Percentiles rank a stretch among this genome's conserved stretches.
These are phyloP conservation scores for Aureobasidium sp. DNA, from an alignment of 2,329 filamentous ascomycete species.

Conservation along the genomic window DNA sequence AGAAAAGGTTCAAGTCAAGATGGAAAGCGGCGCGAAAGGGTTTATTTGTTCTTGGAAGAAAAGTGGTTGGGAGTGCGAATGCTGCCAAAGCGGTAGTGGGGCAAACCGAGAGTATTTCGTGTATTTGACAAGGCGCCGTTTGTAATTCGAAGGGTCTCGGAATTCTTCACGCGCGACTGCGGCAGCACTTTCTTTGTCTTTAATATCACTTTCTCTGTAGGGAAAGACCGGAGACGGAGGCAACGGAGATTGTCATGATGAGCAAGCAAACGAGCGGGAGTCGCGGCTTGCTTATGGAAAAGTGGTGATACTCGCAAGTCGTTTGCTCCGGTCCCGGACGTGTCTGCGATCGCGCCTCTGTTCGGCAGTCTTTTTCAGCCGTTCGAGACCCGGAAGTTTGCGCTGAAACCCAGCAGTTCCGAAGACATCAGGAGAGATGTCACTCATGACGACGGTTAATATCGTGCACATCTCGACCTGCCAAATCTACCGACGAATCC, in stretches of 20 bases:
- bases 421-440: background rate
- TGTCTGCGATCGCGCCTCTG: background rate
- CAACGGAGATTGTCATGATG: conserved; percentile 7
- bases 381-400: conserved; percentile 3
- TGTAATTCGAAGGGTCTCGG: background rate
- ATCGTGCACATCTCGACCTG: background rate
- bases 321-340: background rate
- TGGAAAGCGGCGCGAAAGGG: background rate
- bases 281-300: background rate
- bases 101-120: background rate
- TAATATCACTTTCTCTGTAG: background rate
- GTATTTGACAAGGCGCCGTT: background rate
- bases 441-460: background rate
- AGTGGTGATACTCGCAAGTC: conserved; percentile 1
- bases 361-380: background rate
- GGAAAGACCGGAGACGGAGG: background rate
- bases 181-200: background rate
- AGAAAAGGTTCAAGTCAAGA: background rate
- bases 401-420: background rate
- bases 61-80: conserved; percentile 4
- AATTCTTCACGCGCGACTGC: background rate
- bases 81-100: conserved; percentile 1
- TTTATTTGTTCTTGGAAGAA: background rate
- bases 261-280: conserved; percentile 5
- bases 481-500: background rate